Percentiles rank a stretch among this genome's conserved stretches.
phyloP scores from a whole-genome alignment of 768 basidiomycete species.

The Tricholoma sp. region DNA sequence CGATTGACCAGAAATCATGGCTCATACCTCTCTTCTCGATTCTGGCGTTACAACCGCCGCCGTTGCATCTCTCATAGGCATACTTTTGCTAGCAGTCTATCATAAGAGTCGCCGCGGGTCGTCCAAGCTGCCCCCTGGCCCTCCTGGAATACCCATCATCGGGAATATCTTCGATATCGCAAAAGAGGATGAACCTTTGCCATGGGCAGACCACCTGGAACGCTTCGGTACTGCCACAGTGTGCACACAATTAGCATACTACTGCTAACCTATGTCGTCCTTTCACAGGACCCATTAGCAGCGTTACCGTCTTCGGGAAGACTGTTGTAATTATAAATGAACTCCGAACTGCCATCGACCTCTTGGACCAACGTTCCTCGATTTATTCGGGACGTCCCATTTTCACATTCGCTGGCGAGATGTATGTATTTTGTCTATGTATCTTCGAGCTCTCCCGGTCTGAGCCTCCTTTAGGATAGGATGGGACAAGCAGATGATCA shows the following conservation, averaged over 20 bases:
- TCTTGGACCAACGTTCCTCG: slow-evolving; percentile 30
- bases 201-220: background rate
- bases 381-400: slow-evolving; percentile 28
- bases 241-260: background rate
- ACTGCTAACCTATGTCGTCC: slow-evolving; percentile 11
- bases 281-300: slow-evolving; percentile 15
- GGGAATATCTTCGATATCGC: background rate
- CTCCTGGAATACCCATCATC: background rate
- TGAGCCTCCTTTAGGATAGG: slow-evolving; percentile 21
- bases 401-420: slow-evolving; percentile 31
- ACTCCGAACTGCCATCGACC: slow-evolving; percentile 23
- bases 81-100: background rate
- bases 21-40: background rate
- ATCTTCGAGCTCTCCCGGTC: slow-evolving; percentile 12
- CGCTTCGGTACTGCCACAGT: background rate
- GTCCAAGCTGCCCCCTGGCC: background rate
- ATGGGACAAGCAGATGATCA: slow-evolving; percentile 24
- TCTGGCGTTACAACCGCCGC: background rate
- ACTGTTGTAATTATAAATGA: slow-evolving; percentile 24
- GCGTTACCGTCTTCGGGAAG: slow-evolving; percentile 22
- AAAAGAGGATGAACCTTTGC: background rate
- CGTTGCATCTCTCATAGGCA: background rate
- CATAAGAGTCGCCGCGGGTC: background rate
- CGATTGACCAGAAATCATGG: background rate
- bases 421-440: slow-evolving; percentile 15